Percentiles rank a stretch among this genome's conserved stretches.
Conservation (phyloP, 139 green algal species). For the Diplosphaera chodatii region DNA sequence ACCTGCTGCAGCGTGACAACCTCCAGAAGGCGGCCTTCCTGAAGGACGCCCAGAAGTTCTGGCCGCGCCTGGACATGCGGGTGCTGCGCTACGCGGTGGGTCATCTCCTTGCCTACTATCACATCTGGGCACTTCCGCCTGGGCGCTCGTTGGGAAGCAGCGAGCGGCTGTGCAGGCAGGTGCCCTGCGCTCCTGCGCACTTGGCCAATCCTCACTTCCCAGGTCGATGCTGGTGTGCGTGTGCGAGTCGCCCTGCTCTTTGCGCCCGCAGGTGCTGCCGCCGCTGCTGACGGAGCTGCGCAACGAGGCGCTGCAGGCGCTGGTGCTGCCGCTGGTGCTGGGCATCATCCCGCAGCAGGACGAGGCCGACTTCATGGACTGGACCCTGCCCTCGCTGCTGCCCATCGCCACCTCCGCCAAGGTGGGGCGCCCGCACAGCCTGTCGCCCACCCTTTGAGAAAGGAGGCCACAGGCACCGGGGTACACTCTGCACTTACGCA, state of each 20-base stretch:
- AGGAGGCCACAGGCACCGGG: too few relatives aligned
- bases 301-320: constrained; percentile 31
- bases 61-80: constrained; percentile 56
- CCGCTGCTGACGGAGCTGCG: constrained; percentile 47
- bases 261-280: constrained; percentile 31
- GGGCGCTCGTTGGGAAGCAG: too few relatives aligned
- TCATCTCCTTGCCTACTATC: too few relatives aligned
- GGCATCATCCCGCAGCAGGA: constrained; percentile 38
- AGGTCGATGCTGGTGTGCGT: too few relatives aligned
- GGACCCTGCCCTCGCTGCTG: constrained; percentile 40
- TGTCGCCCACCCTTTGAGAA: too few relatives aligned
- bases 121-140: too few relatives aligned
- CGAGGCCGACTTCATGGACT: constrained; percentile 29
- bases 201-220: too few relatives aligned
- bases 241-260: too few relatives aligned
- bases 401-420: constrained; percentile 24
- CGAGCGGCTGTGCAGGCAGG: too few relatives aligned
- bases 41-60: constrained; percentile 57
- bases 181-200: too few relatives aligned
- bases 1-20: constrained; percentile 64
- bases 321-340: constrained; percentile 56
- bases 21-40: constrained; percentile 69
- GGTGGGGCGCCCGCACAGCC: not conserved
- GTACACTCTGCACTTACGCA: too few relatives aligned
- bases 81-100: constrained; percentile 58